Percentiles rank a stretch among this genome's conserved stretches.
Conservation (phyloP, 2,329 filamentous ascomycete genomes). For the Phyllosticta capitalensis region DNA sequence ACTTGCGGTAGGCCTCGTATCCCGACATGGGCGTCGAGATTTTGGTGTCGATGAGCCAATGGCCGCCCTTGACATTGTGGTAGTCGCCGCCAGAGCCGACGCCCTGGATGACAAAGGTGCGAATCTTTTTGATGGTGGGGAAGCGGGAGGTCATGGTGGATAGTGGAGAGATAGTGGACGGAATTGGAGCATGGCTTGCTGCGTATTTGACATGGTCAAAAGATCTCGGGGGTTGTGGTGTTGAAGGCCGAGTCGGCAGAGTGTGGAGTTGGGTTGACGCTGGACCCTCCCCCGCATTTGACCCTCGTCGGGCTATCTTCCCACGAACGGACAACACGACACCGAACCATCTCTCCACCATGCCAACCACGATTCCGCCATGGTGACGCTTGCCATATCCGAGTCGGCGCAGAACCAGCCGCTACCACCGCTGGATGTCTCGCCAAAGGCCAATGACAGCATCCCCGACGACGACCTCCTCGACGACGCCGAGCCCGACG, state of each 20-base stretch:
- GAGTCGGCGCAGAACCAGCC: background rate
- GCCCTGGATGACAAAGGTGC: constrained; percentile 63
- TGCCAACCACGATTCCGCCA: background rate
- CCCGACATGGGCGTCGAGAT: constrained; percentile 88
- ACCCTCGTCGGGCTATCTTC: background rate
- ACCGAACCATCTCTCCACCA: background rate
- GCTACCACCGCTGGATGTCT: background rate
- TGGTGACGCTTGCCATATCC: background rate
- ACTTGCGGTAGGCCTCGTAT: constrained; percentile 81
- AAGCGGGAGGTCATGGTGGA: constrained; percentile 41
- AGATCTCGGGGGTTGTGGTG: background rate
- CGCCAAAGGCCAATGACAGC: constrained; percentile 14
- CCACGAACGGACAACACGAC: background rate
- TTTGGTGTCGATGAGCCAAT: constrained; percentile 81
- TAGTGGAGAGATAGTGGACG: constrained; percentile 4
- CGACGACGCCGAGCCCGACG: constrained; percentile 21
- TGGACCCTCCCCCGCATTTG: background rate
- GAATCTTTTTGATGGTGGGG: constrained; percentile 65
- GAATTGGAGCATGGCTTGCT: background rate
- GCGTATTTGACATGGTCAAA: background rate
- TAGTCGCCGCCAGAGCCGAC: constrained; percentile 65
- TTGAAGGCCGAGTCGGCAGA: background rate
- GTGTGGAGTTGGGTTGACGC: background rate
- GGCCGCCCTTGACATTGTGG: constrained; percentile 70
- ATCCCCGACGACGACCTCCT: constrained; percentile 24